phyloP scores from a whole-genome alignment of 108 stramenopile species.

The Epithemia pelagica region DNA sequence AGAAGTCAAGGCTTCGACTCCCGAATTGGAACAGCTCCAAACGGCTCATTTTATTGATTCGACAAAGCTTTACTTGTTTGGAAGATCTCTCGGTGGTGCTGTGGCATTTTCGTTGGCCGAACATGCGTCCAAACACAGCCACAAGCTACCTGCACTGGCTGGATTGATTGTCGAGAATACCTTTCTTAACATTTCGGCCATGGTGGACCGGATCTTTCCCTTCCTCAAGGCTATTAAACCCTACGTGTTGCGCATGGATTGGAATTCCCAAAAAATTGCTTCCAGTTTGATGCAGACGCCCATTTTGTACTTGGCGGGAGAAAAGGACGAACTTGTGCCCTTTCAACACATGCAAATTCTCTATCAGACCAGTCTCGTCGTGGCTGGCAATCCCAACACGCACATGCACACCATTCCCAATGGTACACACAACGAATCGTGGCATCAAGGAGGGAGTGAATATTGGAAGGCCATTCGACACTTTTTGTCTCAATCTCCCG shows the following conservation, averaged over 20 bases:
- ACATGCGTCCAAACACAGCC: conserved; percentile 39
- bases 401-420: conserved; percentile 58
- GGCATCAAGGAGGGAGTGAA: conserved; percentile 71
- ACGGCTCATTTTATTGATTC: conserved; percentile 37
- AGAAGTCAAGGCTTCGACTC: background rate
- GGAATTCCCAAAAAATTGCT: conserved; percentile 64
- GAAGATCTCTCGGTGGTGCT: conserved; percentile 88
- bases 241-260: conserved; percentile 76
- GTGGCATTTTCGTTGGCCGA: conserved; percentile 83
- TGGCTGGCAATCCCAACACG: conserved; percentile 3
- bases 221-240: conserved; percentile 74
- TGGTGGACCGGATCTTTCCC: conserved; percentile 94
- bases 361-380: conserved; percentile 24
- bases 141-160: conserved; percentile 34
- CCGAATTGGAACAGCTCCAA: background rate
- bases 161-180: conserved; percentile 96
- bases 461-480: conserved; percentile 55
- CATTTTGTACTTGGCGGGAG: conserved; percentile 83
- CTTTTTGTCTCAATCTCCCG: conserved; percentile 21
- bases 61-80: conserved; percentile 73
- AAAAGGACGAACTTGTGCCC: conserved; percentile 87
- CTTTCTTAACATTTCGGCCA: conserved; percentile 81
- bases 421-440: conserved; percentile 95
- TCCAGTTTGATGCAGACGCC: conserved; percentile 40
- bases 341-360: conserved; percentile 82